A percentile compares a stretch with the other conserved stretches of the same genome.
Conservation (phyloP, 2,329 filamentous ascomycete genomes). For the Botryosphaeria agaves region DNA sequence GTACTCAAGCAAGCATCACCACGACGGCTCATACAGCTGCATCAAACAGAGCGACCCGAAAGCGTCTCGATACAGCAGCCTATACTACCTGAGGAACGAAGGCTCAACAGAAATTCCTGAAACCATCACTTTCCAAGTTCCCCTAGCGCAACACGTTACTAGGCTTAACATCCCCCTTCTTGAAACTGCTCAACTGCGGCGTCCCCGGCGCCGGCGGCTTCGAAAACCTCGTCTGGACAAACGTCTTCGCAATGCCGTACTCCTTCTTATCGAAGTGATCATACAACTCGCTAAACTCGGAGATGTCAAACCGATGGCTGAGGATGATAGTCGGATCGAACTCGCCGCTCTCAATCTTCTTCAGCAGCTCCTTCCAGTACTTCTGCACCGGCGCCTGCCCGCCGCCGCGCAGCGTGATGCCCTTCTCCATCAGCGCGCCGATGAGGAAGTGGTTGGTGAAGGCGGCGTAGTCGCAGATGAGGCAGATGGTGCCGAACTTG, state of each 20-base stretch:
- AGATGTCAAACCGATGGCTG: constrained; percentile 3
- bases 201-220: constrained; percentile 3
- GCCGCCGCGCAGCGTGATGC: constrained; percentile 12
- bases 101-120: too few species aligned
- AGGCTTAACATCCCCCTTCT: constrained; percentile 3
- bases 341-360: not conserved
- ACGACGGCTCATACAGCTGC: too few species aligned
- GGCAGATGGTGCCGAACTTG: constrained; percentile 13
- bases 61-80: too few species aligned
- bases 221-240: constrained; percentile 6
- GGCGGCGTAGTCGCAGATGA: constrained; percentile 15
- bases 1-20: too few species aligned
- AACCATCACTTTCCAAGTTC: too few species aligned
- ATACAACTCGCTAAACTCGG: constrained; percentile 5
- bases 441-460: constrained; percentile 14
- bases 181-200: constrained; percentile 4
- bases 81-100: too few species aligned
- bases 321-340: not conserved
- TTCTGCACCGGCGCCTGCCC: constrained; percentile 11
- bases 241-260: constrained; percentile 6
- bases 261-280: constrained; percentile 4
- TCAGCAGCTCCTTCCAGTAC: constrained; percentile 1
- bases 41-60: too few species aligned
- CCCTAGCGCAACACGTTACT: too few species aligned
- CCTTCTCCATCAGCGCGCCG: constrained; percentile 17